A percentile compares a stretch with the other conserved stretches of the same genome.
These are phyloP conservation scores for Sarocladiaceae sp. DNA, from an alignment of 2,329 filamentous ascomycete genomes.

Conservation along the genomic window DNA sequence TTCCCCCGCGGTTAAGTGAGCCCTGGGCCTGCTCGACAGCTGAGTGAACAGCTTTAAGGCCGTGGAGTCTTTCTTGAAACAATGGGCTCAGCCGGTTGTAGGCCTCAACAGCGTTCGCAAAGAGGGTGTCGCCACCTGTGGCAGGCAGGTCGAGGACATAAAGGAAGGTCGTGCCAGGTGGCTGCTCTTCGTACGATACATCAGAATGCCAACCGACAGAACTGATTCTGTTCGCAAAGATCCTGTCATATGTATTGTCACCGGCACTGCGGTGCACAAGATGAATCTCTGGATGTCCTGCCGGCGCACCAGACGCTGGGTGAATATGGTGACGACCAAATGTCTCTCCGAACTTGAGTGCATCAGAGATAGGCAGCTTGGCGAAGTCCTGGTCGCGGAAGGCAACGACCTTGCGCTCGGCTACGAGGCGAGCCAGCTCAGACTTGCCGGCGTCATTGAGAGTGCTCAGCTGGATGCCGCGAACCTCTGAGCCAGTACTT, in stretches of 20 bases:
- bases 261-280: constrained; percentile 68
- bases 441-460: constrained; percentile 67
- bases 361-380: constrained; percentile 64
- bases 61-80: constrained; percentile 77
- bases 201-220: constrained; percentile 88
- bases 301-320: constrained; percentile 70
- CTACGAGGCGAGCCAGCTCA: constrained; percentile 70
- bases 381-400: constrained; percentile 74
- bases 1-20: constrained; percentile 60
- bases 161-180: constrained; percentile 84
- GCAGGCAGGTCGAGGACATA: constrained; percentile 81
- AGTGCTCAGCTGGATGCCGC: constrained; percentile 66
- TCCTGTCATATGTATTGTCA: constrained; percentile 46
- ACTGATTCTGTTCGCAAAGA: constrained; percentile 66
- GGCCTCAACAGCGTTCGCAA: constrained; percentile 73
- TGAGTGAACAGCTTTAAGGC: constrained; percentile 76
- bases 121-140: constrained; percentile 81
- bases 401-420: constrained; percentile 72
- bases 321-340: constrained; percentile 82
- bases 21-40: constrained; percentile 75
- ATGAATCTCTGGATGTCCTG: constrained; percentile 70
- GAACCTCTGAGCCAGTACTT: constrained; percentile 68
- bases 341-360: constrained; percentile 66
- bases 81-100: constrained; percentile 76
- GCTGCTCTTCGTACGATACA: constrained; percentile 82